Evolutionary conservation across 2,329 filamentous ascomycete species (phyloP).

Genomic region (Penicillium sp.): DNA sequence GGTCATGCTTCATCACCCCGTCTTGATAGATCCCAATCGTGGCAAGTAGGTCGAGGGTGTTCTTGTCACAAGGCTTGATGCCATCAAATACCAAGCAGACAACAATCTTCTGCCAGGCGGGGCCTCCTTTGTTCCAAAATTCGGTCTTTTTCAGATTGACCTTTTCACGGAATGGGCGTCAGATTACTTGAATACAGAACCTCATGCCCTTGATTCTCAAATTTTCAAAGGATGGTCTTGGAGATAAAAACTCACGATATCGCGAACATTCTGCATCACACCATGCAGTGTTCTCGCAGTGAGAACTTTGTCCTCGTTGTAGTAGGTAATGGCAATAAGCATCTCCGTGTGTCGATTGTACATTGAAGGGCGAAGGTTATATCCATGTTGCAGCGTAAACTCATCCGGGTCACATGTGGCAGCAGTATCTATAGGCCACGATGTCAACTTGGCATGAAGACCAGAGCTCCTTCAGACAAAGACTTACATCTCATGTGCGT

Average conservation of each 20-base stretch:
- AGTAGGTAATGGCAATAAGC: conserved; percentile 94
- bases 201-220: background rate
- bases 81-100: conserved; percentile 94
- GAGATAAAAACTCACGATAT: conserved; percentile 61
- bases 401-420: conserved; percentile 96
- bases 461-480: background rate
- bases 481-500: conserved; percentile 20
- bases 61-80: conserved; percentile 94
- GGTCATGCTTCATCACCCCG: conserved; percentile 94
- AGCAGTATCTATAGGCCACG: conserved; percentile 66
- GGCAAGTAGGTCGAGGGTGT: conserved; percentile 83
- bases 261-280: conserved; percentile 96
- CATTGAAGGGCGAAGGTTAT: conserved; percentile 94
- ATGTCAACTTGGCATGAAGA: no score
- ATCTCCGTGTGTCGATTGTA: conserved; percentile 96
- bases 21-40: conserved; percentile 95
- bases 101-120: conserved; percentile 97
- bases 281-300: conserved; percentile 87
- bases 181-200: background rate
- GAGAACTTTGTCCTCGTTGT: conserved; percentile 95
- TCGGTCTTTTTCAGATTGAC: conserved; percentile 94
- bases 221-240: no score
- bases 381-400: conserved; percentile 95
- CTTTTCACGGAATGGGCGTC: background rate
- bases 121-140: conserved; percentile 97